phyloP scores from a whole-genome alignment of 148 eudicot species.

The Amaranthus hypochondriacus region DNA sequence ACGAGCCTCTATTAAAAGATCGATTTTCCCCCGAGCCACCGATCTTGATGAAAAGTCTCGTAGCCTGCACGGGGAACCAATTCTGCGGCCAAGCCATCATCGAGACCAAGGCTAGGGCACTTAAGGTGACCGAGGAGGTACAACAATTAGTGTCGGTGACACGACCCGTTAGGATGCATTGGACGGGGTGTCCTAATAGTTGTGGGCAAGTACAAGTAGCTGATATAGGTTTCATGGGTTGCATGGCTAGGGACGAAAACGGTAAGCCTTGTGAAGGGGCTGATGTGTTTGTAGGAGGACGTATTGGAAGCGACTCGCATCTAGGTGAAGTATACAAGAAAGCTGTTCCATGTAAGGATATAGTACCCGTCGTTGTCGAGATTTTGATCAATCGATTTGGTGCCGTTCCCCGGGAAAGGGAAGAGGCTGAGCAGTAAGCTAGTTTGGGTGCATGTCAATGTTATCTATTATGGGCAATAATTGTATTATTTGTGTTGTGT shows the following conservation, averaged over 20 bases:
- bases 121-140: constrained; percentile 82
- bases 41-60: constrained; percentile 72
- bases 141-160: constrained; percentile 52
- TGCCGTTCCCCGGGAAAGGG: constrained; percentile 60
- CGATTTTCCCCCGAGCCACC: constrained; percentile 71
- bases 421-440: constrained; percentile 52
- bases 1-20: constrained; percentile 63
- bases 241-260: constrained; percentile 71
- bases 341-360: constrained; percentile 72
- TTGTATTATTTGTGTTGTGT: constrained; percentile 2
- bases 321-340: constrained; percentile 79
- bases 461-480: background rate
- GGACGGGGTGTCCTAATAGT: constrained; percentile 92
- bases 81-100: constrained; percentile 96
- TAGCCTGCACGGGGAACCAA: constrained; percentile 95
- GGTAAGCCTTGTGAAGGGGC: constrained; percentile 88
- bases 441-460: background rate
- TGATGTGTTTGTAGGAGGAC: constrained; percentile 75
- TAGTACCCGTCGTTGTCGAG: constrained; percentile 67
- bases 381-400: constrained; percentile 66
- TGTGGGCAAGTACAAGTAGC: constrained; percentile 98
- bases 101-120: constrained; percentile 80
- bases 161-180: constrained; percentile 84
- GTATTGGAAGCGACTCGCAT: constrained; percentile 91
- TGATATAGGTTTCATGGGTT: constrained; percentile 97